Base-by-base conservation (phyloP, 2,329 filamentous ascomycete genomes). In the Didymella pomorum region DNA sequence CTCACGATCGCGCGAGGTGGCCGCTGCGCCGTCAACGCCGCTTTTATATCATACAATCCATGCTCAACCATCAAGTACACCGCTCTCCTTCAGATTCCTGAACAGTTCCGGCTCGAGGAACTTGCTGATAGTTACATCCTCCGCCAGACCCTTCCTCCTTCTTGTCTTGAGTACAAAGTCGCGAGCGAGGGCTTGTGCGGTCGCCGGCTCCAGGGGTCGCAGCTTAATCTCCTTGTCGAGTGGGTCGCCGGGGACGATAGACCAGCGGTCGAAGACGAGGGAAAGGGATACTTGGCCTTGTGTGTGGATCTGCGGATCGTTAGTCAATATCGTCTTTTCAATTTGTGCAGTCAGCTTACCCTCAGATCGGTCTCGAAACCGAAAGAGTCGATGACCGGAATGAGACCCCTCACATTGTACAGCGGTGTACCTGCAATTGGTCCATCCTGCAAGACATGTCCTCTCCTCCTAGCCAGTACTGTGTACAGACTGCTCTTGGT, bases 151-250 rank as follows among this genome's bases (percentile, higher is more conserved):
- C 84, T 99, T 99, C 67, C 95, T 86, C 71, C 93, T 83, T 67
- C 95, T 86, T 10, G 95, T 99, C 86, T 99, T 99, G 62, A 98
- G 85, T 52, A 98, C 93, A 78, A 99, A 98, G 77, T 99, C 95
- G 61, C 95, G 85, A 1, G 95, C 95, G 47, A 93, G 96, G 21
- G 91, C 93, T 81, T 96, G 92, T 50, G 92, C 91, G 52, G 86
- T 86, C 1, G 95, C 95, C 63, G 93, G 92, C 78, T 98, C 93
- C 64, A 99, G 82, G 5, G 93, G 92, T 48, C 91, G 84, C 55
- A 95, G 81, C 65, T 92, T 87, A 62, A 96, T 88, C 61, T 93
- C 90, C 71, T 89, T 90, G 77, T 99, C 95, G 31, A 99, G 84
- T 39, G 95, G 95, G 77, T 99, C 95, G 54, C 95, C 95, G 1